A percentile compares a stretch with the other conserved stretches of the same genome.
phyloP scores from a whole-genome alignment of 2,329 filamentous ascomycete genomes.

The Aspergillus novoparasiticus region DNA sequence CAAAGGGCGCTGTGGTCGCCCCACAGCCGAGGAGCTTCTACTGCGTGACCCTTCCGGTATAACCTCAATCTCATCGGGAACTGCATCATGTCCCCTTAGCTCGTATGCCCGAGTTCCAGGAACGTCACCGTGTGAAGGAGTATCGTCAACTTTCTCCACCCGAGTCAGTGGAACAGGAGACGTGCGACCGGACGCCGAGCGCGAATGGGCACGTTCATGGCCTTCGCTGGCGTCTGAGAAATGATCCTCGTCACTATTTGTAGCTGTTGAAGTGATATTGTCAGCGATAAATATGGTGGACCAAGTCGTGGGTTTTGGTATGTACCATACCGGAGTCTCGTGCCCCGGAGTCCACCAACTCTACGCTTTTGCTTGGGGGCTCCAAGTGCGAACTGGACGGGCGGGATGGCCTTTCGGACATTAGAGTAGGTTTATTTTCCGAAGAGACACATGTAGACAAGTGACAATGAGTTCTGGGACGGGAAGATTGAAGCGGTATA shows the following conservation, averaged over 20 bases:
- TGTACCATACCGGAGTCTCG: constrained; percentile 53
- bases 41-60: constrained; percentile 50
- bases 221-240: constrained; percentile 69
- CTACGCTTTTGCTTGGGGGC: constrained; percentile 57
- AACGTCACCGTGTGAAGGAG: constrained; percentile 61
- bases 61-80: constrained; percentile 66
- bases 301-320: background rate
- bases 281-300: background rate
- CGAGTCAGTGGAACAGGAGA: constrained; percentile 64
- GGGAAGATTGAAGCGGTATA: background rate
- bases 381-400: constrained; percentile 49
- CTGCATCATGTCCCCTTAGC: constrained; percentile 60
- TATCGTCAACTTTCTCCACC: constrained; percentile 64
- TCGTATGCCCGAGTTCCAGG: constrained; percentile 64
- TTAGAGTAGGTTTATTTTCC: constrained; percentile 23
- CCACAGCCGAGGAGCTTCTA: constrained; percentile 44
- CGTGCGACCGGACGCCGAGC: constrained; percentile 43
- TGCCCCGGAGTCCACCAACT: constrained; percentile 59
- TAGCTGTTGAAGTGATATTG: constrained; percentile 33
- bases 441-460: constrained; percentile 25
- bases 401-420: constrained; percentile 42
- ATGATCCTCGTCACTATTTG: constrained; percentile 61
- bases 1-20: constrained; percentile 47
- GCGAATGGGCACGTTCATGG: constrained; percentile 36
- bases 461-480: background rate